These are phyloP conservation scores for Carpinus viminea DNA, from an alignment of 306 rosid genomes.

Conservation along the genomic window DNA sequence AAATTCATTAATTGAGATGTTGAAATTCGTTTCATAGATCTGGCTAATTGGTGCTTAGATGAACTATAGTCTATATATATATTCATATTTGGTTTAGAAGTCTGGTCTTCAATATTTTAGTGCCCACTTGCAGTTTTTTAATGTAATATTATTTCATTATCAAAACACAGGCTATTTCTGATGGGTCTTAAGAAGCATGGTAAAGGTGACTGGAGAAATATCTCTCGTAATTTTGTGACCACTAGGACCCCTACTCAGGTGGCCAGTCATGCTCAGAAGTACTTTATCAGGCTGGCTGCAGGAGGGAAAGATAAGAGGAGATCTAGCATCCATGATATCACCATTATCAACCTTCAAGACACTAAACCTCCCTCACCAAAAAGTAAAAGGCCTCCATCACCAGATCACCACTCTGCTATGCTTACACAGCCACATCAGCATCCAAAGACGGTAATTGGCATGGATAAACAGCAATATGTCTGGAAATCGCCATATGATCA, in stretches of 20 bases:
- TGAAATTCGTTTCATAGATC: slow-evolving; percentile 15
- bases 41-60: not conserved
- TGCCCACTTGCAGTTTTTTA: slow-evolving; percentile 14
- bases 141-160: slow-evolving; percentile 14
- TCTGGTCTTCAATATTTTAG: not conserved
- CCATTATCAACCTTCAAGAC: slow-evolving; percentile 64
- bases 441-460: slow-evolving; percentile 23
- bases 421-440: slow-evolving; percentile 41
- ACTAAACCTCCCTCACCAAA: slow-evolving; percentile 46
- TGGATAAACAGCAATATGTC: slow-evolving; percentile 50
- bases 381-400: slow-evolving; percentile 35
- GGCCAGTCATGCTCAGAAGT: slow-evolving; percentile 95
- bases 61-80: not conserved
- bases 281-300: slow-evolving; percentile 66
- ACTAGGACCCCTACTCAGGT: slow-evolving; percentile 92
- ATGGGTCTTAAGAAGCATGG: slow-evolving; percentile 92
- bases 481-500: slow-evolving; percentile 43
- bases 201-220: slow-evolving; percentile 96
- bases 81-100: slow-evolving; percentile 22
- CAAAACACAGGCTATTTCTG: slow-evolving; percentile 66
- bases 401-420: slow-evolving; percentile 31
- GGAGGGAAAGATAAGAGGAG: slow-evolving; percentile 92
- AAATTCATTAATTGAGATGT: not conserved
- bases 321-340: slow-evolving; percentile 94
- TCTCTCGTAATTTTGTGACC: slow-evolving; percentile 79